Evolutionary conservation across 306 rosid species (phyloP).

Genomic region (Vigna mungo): DNA sequence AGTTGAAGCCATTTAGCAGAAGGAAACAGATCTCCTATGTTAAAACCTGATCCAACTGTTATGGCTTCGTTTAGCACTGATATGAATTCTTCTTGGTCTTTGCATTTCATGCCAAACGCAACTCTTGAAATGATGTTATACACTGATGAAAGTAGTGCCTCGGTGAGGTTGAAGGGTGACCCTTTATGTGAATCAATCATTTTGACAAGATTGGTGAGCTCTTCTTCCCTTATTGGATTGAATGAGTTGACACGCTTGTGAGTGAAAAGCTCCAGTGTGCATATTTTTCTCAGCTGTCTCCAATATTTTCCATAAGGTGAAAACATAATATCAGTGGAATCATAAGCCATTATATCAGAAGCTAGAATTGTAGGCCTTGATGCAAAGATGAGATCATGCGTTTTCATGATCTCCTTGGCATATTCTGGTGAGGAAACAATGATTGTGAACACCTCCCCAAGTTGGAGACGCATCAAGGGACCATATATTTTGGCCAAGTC

Average conservation of each 20-base stretch:
- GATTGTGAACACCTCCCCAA: not conserved
- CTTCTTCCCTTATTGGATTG: not conserved
- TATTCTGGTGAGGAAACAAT: constrained; percentile 2
- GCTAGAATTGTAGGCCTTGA: not conserved
- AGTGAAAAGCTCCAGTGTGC: not conserved
- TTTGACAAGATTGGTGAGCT: not conserved
- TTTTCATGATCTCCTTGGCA: not conserved
- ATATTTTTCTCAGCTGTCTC: not conserved
- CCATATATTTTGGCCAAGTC: constrained; percentile 11
- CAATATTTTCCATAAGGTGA: not conserved
- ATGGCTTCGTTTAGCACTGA: not conserved
- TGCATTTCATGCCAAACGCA: not conserved
- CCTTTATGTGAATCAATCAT: not conserved
- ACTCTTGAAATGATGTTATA: not conserved
- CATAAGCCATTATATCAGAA: not conserved
- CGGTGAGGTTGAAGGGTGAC: not conserved
- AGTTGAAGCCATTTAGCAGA: not conserved
- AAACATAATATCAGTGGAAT: not conserved
- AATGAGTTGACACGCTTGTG: not conserved
- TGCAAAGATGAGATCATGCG: constrained; percentile 5
- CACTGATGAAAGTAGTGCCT: not conserved
- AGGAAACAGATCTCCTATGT: not conserved
- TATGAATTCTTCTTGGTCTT: not conserved
- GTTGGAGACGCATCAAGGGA: constrained; percentile 5
- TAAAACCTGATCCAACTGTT: not conserved